Conservation (phyloP, 2,329 filamentous ascomycete species). For the Thielaviopsis populi region DNA sequence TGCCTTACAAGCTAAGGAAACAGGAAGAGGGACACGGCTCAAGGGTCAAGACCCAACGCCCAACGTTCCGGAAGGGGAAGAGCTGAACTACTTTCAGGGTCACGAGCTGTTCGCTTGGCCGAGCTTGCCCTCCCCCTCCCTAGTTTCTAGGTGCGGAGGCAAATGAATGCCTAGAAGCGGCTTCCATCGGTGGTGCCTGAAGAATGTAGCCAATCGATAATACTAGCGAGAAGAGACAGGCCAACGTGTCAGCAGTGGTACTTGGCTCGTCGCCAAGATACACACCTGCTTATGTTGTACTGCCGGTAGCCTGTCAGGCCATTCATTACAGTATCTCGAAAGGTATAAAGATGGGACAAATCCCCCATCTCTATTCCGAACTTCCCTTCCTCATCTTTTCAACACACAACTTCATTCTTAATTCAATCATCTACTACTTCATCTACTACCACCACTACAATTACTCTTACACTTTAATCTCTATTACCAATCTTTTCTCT, state of each 20-base stretch:
- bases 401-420: not conserved
- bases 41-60: not conserved
- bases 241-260: not conserved
- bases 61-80: not conserved
- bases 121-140: not conserved
- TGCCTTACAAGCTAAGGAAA: not conserved
- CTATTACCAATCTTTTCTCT: slow-evolving; percentile 20
- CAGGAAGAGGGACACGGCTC: not conserved
- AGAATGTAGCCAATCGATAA: not conserved
- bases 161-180: not conserved
- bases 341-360: not conserved
- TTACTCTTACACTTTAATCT: slow-evolving; percentile 17
- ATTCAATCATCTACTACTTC: not conserved
- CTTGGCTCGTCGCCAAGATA: not conserved
- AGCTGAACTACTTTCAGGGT: not conserved
- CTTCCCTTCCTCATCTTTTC: not conserved
- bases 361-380: not conserved
- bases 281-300: not conserved
- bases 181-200: not conserved
- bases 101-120: not conserved
- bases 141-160: not conserved
- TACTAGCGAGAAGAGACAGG: not conserved
- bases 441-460: not conserved
- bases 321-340: not conserved
- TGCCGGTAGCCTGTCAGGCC: not conserved